Evolutionary conservation across 2,329 filamentous ascomycete genomes (phyloP).

Genomic region (Microsporum audouinii): DNA sequence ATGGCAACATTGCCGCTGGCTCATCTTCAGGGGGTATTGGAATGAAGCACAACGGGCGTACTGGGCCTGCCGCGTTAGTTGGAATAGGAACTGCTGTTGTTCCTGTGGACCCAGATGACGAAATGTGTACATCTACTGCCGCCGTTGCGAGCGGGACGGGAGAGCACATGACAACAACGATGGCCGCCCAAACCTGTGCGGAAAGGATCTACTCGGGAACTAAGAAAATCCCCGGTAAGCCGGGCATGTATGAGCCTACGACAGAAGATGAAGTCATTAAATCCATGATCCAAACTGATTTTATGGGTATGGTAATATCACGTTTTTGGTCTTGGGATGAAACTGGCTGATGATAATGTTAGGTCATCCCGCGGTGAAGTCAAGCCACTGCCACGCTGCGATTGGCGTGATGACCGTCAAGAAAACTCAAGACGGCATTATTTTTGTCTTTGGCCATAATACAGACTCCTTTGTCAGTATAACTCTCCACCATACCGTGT

Average conservation of each 20-base stretch:
- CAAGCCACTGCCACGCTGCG: conserved; percentile 70
- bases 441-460: conserved; percentile 90
- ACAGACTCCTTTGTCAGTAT: conserved; percentile 61
- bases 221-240: conserved; percentile 43
- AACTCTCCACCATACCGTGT: background rate
- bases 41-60: conserved; percentile 88
- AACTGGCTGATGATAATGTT: background rate
- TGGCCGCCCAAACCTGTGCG: conserved; percentile 78
- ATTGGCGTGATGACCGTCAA: conserved; percentile 89
- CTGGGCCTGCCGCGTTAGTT: conserved; percentile 85
- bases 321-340: background rate
- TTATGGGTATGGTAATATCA: conserved; percentile 52
- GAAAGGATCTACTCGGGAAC: conserved; percentile 67
- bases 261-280: conserved; percentile 69
- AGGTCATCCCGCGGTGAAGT: conserved; percentile 67
- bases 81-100: conserved; percentile 84
- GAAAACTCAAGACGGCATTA: conserved; percentile 62
- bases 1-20: conserved; percentile 80
- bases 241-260: conserved; percentile 52
- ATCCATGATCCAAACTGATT: conserved; percentile 74
- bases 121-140: conserved; percentile 59
- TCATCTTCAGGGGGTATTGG: conserved; percentile 96
- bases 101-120: conserved; percentile 60
- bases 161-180: conserved; percentile 93
- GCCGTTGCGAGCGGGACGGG: conserved; percentile 88